phyloP scores from a whole-genome alignment of 805 yeast species.

The Komagataella pseudopastoris region DNA sequence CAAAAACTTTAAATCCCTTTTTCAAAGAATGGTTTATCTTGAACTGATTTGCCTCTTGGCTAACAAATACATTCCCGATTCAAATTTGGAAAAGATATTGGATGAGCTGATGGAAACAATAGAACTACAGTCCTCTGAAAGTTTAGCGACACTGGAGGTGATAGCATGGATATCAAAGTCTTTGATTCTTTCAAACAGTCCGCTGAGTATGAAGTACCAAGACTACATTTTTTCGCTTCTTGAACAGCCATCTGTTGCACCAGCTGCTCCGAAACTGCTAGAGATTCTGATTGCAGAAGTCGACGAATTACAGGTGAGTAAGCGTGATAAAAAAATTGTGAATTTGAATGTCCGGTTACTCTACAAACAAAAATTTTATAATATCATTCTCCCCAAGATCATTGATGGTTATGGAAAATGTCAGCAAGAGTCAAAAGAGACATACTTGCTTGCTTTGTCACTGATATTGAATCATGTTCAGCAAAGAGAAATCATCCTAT shows the following conservation, averaged over 20 bases:
- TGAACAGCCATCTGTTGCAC: slow-evolving; percentile 17
- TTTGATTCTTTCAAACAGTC: slow-evolving; percentile 43
- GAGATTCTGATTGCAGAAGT: slow-evolving; percentile 60
- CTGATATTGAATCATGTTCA: slow-evolving; percentile 45
- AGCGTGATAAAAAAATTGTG: slow-evolving; percentile 14
- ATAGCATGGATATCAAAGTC: slow-evolving; percentile 66
- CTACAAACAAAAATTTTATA: slow-evolving; percentile 73
- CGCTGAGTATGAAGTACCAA: slow-evolving; percentile 19
- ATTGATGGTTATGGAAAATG: slow-evolving; percentile 28
- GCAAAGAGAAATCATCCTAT: slow-evolving; percentile 46
- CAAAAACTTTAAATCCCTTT: slow-evolving; percentile 9
- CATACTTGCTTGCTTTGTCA: slow-evolving; percentile 54
- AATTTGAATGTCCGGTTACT: slow-evolving; percentile 51
- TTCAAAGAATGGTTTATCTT: slow-evolving; percentile 38
- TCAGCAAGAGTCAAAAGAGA: slow-evolving; percentile 13
- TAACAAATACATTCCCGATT: slow-evolving; percentile 35
- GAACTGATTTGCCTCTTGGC: slow-evolving; percentile 39
- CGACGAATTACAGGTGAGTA: slow-evolving; percentile 37
- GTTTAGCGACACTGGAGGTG: neutral
- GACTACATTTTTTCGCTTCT: slow-evolving; percentile 22
- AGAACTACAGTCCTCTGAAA: neutral
- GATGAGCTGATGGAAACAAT: neutral
- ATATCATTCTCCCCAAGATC: slow-evolving; percentile 40
- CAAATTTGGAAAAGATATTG: neutral
- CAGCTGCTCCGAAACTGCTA: slow-evolving; percentile 36